Conservation (phyloP, 164 flowering plant species). For the Vitis rupestris region DNA sequence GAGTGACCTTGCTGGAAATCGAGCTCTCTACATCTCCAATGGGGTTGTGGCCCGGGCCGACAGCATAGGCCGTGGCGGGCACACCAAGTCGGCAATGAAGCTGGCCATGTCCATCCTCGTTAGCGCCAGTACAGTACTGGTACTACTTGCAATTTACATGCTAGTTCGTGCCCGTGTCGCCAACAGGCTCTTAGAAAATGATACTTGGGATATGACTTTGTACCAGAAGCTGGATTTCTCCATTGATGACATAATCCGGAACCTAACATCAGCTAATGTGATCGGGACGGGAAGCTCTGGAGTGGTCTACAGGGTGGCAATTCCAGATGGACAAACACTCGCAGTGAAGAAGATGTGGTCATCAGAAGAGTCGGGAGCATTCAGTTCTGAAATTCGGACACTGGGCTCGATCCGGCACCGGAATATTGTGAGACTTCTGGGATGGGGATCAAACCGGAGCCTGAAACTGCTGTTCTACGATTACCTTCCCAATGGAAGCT, state of each 20-base stretch:
- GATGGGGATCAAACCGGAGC: slow-evolving; percentile 67
- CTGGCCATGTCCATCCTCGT: slow-evolving; percentile 65
- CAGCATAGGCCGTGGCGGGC: slow-evolving; percentile 15
- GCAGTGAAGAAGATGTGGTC: slow-evolving; percentile 99
- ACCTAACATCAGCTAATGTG: slow-evolving; percentile 66
- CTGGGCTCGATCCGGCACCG: slow-evolving; percentile 86
- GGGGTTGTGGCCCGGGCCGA: slow-evolving; percentile 35
- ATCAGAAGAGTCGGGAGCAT: slow-evolving; percentile 66
- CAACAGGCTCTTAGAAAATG: slow-evolving; percentile 21
- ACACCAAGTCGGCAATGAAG: slow-evolving; percentile 48
- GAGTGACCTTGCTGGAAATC: slow-evolving; percentile 63
- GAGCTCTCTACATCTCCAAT: slow-evolving; percentile 52
- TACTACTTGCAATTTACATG: slow-evolving; percentile 59
- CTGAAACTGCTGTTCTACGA: slow-evolving; percentile 79
- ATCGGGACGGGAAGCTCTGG: slow-evolving; percentile 97
- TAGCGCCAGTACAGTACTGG: slow-evolving; percentile 59
- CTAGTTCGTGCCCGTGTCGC: slow-evolving; percentile 46
- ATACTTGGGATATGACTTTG: slow-evolving; percentile 76
- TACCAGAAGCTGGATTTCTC: slow-evolving; percentile 86
- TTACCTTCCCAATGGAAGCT: slow-evolving; percentile 84
- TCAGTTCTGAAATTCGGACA: slow-evolving; percentile 70
- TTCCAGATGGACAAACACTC: slow-evolving; percentile 57
- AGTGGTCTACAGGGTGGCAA: slow-evolving; percentile 73
- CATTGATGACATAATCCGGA: slow-evolving; percentile 59
- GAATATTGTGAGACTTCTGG: slow-evolving; percentile 81